A percentile compares a stretch with the other conserved stretches of the same genome.
Evolutionary conservation across 176 grass and related monocot species (phyloP).

Genomic region (Elaeis guineensis): DNA sequence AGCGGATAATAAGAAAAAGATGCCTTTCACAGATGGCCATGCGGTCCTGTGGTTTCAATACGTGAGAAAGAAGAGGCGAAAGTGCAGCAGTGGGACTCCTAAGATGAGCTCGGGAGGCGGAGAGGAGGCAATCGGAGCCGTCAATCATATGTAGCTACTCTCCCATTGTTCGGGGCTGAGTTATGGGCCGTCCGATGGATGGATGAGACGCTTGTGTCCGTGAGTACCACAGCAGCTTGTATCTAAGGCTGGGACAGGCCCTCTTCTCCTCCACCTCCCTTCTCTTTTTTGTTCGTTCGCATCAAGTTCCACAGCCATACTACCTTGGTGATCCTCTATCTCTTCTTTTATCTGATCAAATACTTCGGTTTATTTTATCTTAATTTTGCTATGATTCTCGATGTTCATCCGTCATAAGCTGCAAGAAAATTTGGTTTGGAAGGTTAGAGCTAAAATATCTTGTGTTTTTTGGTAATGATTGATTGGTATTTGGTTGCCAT

Average conservation of each 20-base stretch:
- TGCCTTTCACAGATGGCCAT: no score
- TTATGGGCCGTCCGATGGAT: conserved; percentile 2
- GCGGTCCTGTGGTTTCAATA: background rate
- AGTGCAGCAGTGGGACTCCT: background rate
- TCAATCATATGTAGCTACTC: background rate
- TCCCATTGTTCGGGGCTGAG: no score
- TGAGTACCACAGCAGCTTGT: conserved; percentile 61
- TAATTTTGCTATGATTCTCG: no score
- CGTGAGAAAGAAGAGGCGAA: background rate
- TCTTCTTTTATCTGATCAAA: background rate
- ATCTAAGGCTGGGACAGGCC: conserved; percentile 64
- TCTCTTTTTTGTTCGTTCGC: conserved; percentile 79
- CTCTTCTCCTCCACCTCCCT: conserved; percentile 74
- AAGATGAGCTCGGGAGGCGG: background rate
- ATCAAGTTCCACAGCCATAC: conserved; percentile 95
- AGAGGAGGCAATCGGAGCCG: background rate
- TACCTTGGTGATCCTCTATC: conserved; percentile 41
- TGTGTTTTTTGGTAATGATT: no score
- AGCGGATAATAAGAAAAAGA: no score
- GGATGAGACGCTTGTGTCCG: conserved; percentile 13
- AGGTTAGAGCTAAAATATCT: no score
- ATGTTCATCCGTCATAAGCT: no score
- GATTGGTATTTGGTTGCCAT: no score
- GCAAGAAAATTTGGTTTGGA: no score
- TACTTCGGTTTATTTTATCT: no score